Evolutionary conservation across 352 stramenopile species (phyloP).

Genomic region (Pythium dissimile): DNA sequence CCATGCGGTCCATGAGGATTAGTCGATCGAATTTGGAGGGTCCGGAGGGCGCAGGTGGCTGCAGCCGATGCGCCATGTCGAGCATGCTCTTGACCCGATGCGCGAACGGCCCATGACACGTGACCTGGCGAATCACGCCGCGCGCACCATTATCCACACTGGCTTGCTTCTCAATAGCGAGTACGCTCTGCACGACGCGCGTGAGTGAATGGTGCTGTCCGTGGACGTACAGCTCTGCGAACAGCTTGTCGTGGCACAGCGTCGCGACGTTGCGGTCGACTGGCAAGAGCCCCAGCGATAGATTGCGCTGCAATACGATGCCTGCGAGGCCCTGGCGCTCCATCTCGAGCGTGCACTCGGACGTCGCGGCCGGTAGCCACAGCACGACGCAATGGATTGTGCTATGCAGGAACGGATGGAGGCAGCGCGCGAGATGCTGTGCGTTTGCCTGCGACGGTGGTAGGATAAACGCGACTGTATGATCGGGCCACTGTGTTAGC

Average conservation of each 20-base stretch:
- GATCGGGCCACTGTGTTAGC: constrained; percentile 16
- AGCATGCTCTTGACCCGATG: constrained; percentile 60
- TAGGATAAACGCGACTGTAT: constrained; percentile 48
- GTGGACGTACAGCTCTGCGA: constrained; percentile 71
- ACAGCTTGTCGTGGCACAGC: constrained; percentile 62
- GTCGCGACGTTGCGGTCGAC: constrained; percentile 52
- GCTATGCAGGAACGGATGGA: constrained; percentile 28
- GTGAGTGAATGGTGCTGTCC: constrained; percentile 54
- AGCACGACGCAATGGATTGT: constrained; percentile 38
- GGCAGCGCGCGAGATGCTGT: constrained; percentile 34
- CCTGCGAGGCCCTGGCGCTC: constrained; percentile 62
- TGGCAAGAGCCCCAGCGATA: constrained; percentile 55
- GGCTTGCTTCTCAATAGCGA: constrained; percentile 52
- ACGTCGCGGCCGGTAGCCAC: constrained; percentile 56
- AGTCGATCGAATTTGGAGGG: constrained; percentile 41
- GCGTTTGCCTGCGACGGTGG: constrained; percentile 44
- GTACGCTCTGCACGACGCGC: constrained; percentile 55
- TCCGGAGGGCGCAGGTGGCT: not conserved
- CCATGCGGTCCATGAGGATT: constrained; percentile 71
- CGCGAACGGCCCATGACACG: constrained; percentile 51
- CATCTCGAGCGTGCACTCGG: constrained; percentile 68
- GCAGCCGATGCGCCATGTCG: constrained; percentile 41
- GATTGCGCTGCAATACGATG: constrained; percentile 46
- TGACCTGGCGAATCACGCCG: constrained; percentile 32
- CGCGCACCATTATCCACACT: not conserved